A percentile compares a stretch with the other conserved stretches of the same genome.
phyloP scores from a whole-genome alignment of 108 stramenopile species.

The Conticribra weissflogii region DNA sequence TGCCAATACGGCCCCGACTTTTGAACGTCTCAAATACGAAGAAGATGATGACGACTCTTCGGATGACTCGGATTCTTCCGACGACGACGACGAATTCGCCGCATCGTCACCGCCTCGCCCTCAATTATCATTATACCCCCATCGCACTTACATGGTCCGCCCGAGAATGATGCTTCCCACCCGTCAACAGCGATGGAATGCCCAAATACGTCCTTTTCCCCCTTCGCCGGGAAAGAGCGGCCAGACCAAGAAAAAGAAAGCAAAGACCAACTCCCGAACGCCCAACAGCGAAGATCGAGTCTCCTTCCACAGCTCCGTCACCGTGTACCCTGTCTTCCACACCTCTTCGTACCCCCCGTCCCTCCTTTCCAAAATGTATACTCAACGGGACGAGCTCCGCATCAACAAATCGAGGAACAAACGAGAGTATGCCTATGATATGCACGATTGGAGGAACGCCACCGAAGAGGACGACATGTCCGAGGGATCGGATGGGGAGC shows the following conservation, averaged over 20 bases:
- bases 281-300: background rate
- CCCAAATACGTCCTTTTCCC: background rate
- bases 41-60: conserved; percentile 17
- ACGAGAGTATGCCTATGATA: conserved; percentile 47
- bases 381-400: conserved; percentile 36
- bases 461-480: conserved; percentile 51
- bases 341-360: conserved; percentile 29
- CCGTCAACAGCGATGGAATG: conserved; percentile 14
- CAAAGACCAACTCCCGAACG: background rate
- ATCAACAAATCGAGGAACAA: conserved; percentile 47
- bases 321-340: conserved; percentile 38
- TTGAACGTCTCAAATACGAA: conserved; percentile 35
- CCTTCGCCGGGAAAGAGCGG: conserved; percentile 5
- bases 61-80: too few relatives aligned
- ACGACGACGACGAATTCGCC: conserved; percentile 20
- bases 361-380: conserved; percentile 34
- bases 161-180: conserved; percentile 6
- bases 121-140: background rate
- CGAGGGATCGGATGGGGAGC: conserved; percentile 29
- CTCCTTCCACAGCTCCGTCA: conserved; percentile 34
- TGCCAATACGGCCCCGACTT: conserved; percentile 7
- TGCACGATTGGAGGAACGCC: conserved; percentile 50
- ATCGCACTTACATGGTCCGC: background rate
- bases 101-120: background rate
- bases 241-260: conserved; percentile 2